Evolutionary conservation across 1,139 yeast species (phyloP).

Genomic region (Saccharomycopsis crataegensis): DNA sequence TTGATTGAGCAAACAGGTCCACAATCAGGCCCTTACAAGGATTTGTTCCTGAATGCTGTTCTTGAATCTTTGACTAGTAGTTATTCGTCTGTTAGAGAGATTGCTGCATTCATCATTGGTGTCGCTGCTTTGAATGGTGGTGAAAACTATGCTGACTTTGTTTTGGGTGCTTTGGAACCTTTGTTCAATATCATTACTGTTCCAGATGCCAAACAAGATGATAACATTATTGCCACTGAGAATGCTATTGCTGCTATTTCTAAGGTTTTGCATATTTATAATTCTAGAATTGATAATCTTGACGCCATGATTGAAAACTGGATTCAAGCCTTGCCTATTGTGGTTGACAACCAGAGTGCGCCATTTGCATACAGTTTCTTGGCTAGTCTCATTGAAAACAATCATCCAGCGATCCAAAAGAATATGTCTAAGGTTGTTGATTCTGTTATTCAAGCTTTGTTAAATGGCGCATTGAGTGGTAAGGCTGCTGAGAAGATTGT

Average conservation of each 20-base stretch:
- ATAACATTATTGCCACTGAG: conserved; percentile 81
- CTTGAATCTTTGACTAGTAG: conserved; percentile 57
- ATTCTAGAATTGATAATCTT: conserved; percentile 42
- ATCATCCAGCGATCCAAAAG: conserved; percentile 51
- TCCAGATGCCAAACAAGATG: conserved; percentile 85
- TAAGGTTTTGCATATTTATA: conserved; percentile 57
- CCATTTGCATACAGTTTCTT: conserved; percentile 77
- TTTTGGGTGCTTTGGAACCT: conserved; percentile 63
- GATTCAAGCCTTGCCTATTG: conserved; percentile 75
- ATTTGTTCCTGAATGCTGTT: conserved; percentile 53
- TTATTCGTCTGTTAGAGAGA: conserved; percentile 77
- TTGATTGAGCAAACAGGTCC: conserved; percentile 73
- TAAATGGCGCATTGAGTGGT: conserved; percentile 61
- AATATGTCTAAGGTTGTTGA: conserved; percentile 65
- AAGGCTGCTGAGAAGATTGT: conserved; percentile 61
- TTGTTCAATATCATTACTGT: conserved; percentile 66
- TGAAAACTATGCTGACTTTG: conserved; percentile 50
- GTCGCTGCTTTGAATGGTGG: conserved; percentile 80
- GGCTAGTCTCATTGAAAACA: conserved; percentile 61
- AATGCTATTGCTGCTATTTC: conserved; percentile 80
- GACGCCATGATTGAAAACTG: conserved; percentile 64
- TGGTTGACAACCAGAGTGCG: conserved; percentile 85
- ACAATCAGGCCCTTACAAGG: conserved; percentile 56
- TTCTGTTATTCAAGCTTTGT: conserved; percentile 68
- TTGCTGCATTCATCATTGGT: conserved; percentile 80